Evolutionary conservation across 2,329 filamentous ascomycete genomes (phyloP), one percentile per base, ranked within the genome.

Genomic region (Rhexocercosporidium sp.): DNA sequence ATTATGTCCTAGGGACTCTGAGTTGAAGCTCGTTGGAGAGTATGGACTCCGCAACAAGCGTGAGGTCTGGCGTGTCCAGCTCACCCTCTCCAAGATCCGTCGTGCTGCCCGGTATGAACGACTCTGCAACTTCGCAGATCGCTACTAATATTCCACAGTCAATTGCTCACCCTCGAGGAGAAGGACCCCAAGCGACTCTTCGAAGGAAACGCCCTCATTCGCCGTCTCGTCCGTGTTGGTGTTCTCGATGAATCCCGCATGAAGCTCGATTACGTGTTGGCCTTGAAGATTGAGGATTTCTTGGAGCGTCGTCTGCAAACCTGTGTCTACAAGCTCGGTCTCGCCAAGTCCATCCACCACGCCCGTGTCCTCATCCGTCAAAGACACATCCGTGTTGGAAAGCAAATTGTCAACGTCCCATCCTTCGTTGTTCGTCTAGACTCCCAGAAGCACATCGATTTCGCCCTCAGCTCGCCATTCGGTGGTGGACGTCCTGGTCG

Each of bases 191-290:
- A 98, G 92, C 94, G 96, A 86, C 94, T 99, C 77, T 99, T 99
- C 89, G 96, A 99, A 90, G 96, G 96, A 86, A 99, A 99, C 85
- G 96, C 96, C 83, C 90, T 99, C 83, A 99, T 99, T 92, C 96
- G 96, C 84, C 96, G 96, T 92, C 94, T 99, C 77, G 96, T 99
- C 77, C 96, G 96, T 84, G 94, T 98, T 82, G 96, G 96, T 93
- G 96, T 99, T 81, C 93, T 99, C 81, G 96, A 99, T 84, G 96
- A 99, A 89, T 94, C 94, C 83, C 96, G 96, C 90, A 99, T 99
- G 96, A 99, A 97, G 92, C 96, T 99, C 89, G 96, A 99, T 97
- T 97, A 99, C 92, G 96, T 99, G 82, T 88, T 99, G 82, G 96
- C 96, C 86, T 91, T 99, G 71, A 97, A 97, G 90, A 92, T 96